These are phyloP conservation scores for Suillus paluster DNA, from an alignment of 768 basidiomycete genomes.

Conservation along the genomic window DNA sequence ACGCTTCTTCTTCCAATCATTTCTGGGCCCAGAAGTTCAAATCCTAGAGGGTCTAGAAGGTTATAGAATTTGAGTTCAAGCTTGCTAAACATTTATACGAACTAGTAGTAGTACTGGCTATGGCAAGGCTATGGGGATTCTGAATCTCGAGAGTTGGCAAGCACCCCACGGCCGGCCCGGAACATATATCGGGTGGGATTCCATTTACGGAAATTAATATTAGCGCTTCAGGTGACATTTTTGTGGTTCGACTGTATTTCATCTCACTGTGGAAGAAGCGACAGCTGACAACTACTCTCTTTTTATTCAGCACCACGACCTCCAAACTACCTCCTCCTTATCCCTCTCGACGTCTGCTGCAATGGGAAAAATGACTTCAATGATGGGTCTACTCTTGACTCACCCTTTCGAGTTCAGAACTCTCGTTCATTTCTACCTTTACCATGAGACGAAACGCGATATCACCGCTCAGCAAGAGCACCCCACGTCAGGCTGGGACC, in stretches of 20 bases:
- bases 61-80: too few species aligned
- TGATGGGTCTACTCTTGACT: slow-evolving; percentile 70
- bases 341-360: slow-evolving; percentile 10
- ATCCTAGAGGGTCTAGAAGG: too few species aligned
- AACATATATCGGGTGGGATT: background rate
- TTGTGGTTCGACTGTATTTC: slow-evolving; percentile 3
- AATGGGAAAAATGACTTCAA: slow-evolving; percentile 59
- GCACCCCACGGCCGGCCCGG: slow-evolving; percentile 1
- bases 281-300: background rate
- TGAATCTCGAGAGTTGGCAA: background rate
- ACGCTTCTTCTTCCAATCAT: too few species aligned
- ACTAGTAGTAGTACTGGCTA: too few species aligned
- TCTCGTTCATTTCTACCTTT: slow-evolving; percentile 82
- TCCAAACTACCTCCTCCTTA: background rate
- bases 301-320: background rate
- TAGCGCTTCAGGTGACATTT: background rate
- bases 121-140: too few species aligned
- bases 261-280: background rate
- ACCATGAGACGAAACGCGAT: slow-evolving; percentile 81
- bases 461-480: slow-evolving; percentile 78
- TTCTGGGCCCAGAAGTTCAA: too few species aligned
- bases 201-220: slow-evolving; percentile 8
- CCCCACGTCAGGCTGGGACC: slow-evolving; percentile 84
- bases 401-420: slow-evolving; percentile 86
- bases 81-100: too few species aligned